A percentile compares a stretch with the other conserved stretches of the same genome.
Evolutionary conservation across 352 stramenopile genomes (phyloP).

Genomic region (Globisporangium barbulae): DNA sequence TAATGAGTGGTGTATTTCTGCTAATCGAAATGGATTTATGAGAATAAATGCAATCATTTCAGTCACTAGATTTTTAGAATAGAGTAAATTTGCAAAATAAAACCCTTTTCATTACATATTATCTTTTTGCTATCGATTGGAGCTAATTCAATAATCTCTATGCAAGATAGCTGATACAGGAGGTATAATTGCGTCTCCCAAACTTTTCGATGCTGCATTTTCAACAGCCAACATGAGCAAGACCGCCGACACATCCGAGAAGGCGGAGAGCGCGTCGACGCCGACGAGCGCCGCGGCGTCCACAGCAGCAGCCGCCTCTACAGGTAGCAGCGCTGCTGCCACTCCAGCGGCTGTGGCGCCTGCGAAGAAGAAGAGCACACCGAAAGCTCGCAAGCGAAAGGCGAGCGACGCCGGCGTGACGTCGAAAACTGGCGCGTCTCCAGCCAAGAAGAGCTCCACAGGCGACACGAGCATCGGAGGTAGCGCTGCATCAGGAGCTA

Average conservation of each 20-base stretch:
- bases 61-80: not conserved
- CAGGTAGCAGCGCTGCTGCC: not conserved
- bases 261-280: conserved; percentile 7
- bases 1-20: not conserved
- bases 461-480: conserved; percentile 11
- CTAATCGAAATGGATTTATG: not conserved
- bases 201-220: not conserved
- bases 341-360: conserved; percentile 14
- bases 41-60: not conserved
- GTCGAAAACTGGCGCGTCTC: conserved; percentile 29
- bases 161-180: not conserved
- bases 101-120: too few species aligned
- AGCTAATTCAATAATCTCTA: not conserved
- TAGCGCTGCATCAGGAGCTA: not conserved
- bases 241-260: conserved; percentile 11
- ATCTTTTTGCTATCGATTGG: too few species aligned
- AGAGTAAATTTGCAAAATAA: too few species aligned
- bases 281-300: not conserved
- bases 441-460: conserved; percentile 32
- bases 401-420: conserved; percentile 45
- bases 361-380: conserved; percentile 68
- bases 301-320: not conserved
- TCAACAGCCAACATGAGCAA: conserved; percentile 31
- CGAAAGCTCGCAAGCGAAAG: conserved; percentile 77
- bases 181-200: not conserved